phyloP scores from a whole-genome alignment of 2,329 filamentous ascomycete genomes.

The Beauveria sp. region DNA sequence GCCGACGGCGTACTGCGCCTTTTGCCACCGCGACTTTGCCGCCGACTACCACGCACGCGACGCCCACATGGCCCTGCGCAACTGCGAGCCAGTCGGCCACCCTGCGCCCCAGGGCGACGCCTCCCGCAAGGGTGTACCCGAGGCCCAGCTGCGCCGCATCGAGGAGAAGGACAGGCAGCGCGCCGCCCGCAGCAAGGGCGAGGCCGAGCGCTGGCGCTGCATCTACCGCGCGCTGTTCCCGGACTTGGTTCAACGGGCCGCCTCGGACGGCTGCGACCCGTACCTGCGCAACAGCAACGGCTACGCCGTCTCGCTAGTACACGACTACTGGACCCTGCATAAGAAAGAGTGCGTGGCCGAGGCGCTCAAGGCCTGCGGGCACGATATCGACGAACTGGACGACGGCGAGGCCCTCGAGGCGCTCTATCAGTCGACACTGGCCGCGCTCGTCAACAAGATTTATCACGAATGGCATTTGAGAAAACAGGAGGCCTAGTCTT shows the following conservation, averaged over 20 bases:
- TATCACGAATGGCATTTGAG: background rate
- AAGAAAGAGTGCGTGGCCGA: background rate
- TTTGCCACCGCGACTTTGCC: background rate
- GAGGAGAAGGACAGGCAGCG: background rate
- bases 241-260: background rate
- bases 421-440: background rate
- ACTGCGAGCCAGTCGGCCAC: background rate
- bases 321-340: background rate
- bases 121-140: background rate
- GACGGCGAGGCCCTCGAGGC: conserved; percentile 5
- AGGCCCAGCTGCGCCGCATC: background rate
- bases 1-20: background rate
- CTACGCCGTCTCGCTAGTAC: background rate
- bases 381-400: conserved; percentile 19
- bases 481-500: background rate
- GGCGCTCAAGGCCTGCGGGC: background rate
- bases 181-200: background rate
- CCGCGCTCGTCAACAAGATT: background rate
- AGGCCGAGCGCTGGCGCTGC: background rate
- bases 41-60: background rate
- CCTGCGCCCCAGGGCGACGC: background rate
- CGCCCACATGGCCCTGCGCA: background rate
- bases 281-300: background rate
- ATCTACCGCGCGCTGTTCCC: background rate
- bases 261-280: background rate